Evolutionary conservation across 345 rosid species (phyloP).

Genomic region (Kandelia obovata): DNA sequence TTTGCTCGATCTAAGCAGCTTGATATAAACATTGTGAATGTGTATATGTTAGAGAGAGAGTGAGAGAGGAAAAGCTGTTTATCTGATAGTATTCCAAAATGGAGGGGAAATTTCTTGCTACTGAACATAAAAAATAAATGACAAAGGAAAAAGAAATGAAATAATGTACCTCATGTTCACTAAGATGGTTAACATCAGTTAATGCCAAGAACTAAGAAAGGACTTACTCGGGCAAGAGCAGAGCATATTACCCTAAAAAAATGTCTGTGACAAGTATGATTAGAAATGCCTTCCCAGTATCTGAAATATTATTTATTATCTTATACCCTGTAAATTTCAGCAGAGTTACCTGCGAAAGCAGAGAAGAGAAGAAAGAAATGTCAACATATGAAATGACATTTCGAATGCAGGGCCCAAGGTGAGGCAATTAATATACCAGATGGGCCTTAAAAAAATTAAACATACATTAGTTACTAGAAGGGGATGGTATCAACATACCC

Average conservation of each 20-base stretch:
- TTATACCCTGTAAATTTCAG: slow-evolving; percentile 91
- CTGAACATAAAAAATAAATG: too few species aligned
- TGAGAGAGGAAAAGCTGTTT: too few species aligned
- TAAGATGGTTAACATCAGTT: not conserved
- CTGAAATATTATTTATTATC: slow-evolving; percentile 71
- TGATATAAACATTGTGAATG: too few species aligned
- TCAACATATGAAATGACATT: not conserved
- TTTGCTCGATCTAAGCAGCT: too few species aligned
- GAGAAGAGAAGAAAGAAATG: slow-evolving; percentile 7
- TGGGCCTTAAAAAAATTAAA: too few species aligned
- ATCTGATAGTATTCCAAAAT: too few species aligned
- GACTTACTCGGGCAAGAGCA: not conserved
- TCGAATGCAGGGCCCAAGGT: slow-evolving; percentile 4
- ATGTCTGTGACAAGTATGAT: slow-evolving; percentile 77
- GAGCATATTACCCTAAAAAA: slow-evolving; percentile 67
- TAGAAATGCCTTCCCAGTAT: slow-evolving; percentile 85
- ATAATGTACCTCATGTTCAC: too few species aligned
- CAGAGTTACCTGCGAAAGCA: slow-evolving; percentile 71
- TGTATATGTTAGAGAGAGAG: too few species aligned
- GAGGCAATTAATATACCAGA: not conserved
- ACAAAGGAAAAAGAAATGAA: too few species aligned
- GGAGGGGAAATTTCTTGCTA: too few species aligned
- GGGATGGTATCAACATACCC: not conserved
- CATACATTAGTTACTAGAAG: not conserved
- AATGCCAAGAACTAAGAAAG: slow-evolving; percentile 1